phyloP scores from a whole-genome alignment of 805 yeast species.

The Wickerhamomyces alni region DNA sequence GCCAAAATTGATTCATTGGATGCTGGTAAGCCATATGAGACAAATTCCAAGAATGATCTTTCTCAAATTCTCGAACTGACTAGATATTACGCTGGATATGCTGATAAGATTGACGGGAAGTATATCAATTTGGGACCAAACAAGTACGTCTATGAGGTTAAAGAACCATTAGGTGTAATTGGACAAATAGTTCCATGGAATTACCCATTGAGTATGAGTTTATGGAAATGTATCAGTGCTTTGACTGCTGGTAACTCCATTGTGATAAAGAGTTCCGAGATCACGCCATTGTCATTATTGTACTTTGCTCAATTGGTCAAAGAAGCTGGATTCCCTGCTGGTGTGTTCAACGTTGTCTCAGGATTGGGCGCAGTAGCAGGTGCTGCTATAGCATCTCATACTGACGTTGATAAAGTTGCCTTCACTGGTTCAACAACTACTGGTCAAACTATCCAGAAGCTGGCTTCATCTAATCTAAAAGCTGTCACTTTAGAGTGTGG shows the following conservation, averaged over 20 bases:
- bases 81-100: constrained; percentile 68
- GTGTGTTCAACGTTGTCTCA: constrained; percentile 67
- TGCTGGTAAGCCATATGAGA: constrained; percentile 66
- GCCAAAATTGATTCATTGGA: constrained; percentile 69
- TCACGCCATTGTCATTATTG: constrained; percentile 68
- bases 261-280: constrained; percentile 69
- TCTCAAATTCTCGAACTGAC: constrained; percentile 55
- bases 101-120: constrained; percentile 63
- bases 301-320: constrained; percentile 54
- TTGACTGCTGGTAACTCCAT: constrained; percentile 71
- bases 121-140: constrained; percentile 59
- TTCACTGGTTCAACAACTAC: constrained; percentile 65
- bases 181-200: constrained; percentile 86
- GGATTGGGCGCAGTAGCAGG: constrained; percentile 73
- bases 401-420: constrained; percentile 51
- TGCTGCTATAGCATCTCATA: constrained; percentile 54
- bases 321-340: constrained; percentile 73
- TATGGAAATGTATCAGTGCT: constrained; percentile 77
- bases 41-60: constrained; percentile 66
- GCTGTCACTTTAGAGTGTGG: constrained; percentile 68
- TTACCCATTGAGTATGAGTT: constrained; percentile 73
- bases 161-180: constrained; percentile 75
- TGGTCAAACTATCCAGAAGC: constrained; percentile 57
- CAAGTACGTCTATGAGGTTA: constrained; percentile 59
- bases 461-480: constrained; percentile 57